Base-by-base conservation (phyloP, 805 yeast species). In the Pichia eremophila region DNA sequence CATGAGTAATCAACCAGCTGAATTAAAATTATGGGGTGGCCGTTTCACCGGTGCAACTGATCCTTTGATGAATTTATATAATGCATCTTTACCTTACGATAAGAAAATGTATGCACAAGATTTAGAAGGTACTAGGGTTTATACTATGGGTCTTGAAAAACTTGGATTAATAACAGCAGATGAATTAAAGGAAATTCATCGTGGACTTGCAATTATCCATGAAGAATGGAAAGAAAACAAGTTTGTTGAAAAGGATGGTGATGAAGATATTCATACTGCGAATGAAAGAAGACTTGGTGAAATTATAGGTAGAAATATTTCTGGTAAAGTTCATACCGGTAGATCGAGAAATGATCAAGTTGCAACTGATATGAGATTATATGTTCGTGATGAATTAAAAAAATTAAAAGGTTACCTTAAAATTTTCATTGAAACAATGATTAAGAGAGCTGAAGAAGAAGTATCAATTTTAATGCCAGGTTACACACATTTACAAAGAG, bases 271-370 rank as follows among this genome's bases (percentile, higher is more conserved):
- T 54, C 99, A 93, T 66, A 93, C 99, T 40, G 99, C 99, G 40
- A 93, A 93, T 63, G 99, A 93, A 71, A 85, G 99, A 71, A 78
- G 99, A 61, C 73, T 93, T 53, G 99, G 99, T 44, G 99, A 93
- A 69, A 71, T 93, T 46, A 93, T 93, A 59, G 99, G 99, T 48
- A 81, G 81, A 59, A 81, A 79, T 47, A 91, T 93, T 63, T 86
- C 98, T 15, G 99, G 99, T 39, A 93, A 93, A 61, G 98, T 93
- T 31, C 99, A 93, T 66, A 93, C 99, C n/a, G 99, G 99, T 52
- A 81, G 99, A 64, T 86, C 96, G 42, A 82, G 99, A 75, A 93
- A 93, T 62, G 99, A 93, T 66, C 99, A 93, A 72, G 97, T 90
- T 45, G 99, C 96, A 41, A 91, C 98, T n/a, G 99, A 93, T 63